Base-by-base conservation (phyloP, 441 rosid genomes). In the Adansonia gregorii region DNA sequence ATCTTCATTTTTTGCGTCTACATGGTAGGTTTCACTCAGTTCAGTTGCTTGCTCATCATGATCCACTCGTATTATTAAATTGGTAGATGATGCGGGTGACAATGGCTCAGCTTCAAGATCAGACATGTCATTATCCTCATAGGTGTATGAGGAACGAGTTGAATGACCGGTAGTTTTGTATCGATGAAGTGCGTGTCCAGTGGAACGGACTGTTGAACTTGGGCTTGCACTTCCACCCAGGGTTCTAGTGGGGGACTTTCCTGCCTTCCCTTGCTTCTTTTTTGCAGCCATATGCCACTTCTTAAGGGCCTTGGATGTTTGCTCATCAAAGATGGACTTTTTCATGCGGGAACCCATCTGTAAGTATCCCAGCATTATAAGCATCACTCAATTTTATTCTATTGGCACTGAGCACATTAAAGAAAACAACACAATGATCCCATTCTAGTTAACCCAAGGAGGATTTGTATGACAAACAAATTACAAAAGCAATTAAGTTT, bases 341-440 rank as follows among this genome's bases (percentile, higher is more conserved):
- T 96, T 96, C 99, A 93, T 93, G 60, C 78, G 75, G 0, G 97
- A 86, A 78, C 98, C 99, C 99, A 96, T 96, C 99, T 96, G 87
- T 46, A 48, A 52, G 66, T 12, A 54, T 72, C 56, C 49, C 66
- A 6, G 11, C 27, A 55, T 11, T 2, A 54, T 8, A 43, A 51
- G 31, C 15, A 43, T 67, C 74, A 43, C 45, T 60, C 67, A n/a
- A 10, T 74, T 66, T 17, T 46, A 43, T 59, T 11, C 43, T 55
- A 45, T 35, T 12, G 14, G 1, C 20, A 19, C 27, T 19, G 22
- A 8, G 46, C 52, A 46, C 61, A 20, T 46, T 41, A 24, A 56
- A 27, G n/a, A 72, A 45, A 67, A 46, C 4, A 45, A 45, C 72
- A 67, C 2, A 1, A 31, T n/a, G 58, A 14, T 54, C 58, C 58